Conservation (phyloP, 306 rosid genomes). For the Prunus fruticosa region DNA sequence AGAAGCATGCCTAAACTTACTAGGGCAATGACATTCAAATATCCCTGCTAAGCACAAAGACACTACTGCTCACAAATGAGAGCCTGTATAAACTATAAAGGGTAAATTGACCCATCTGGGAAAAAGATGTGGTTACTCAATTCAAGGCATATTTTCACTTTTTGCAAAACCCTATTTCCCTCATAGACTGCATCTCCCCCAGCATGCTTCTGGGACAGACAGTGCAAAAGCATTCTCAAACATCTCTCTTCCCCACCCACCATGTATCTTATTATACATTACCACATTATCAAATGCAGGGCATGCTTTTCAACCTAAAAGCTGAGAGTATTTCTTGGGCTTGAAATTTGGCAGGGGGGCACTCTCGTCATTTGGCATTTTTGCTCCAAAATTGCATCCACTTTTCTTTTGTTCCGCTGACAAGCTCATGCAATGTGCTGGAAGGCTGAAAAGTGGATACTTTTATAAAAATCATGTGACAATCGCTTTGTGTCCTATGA, state of each 20-base stretch:
- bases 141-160: conserved; percentile 12
- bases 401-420: neutral
- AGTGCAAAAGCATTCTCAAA: conserved; percentile 7
- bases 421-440: neutral
- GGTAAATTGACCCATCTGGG: neutral
- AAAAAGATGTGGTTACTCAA: neutral
- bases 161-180: neutral
- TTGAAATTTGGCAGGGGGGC: neutral
- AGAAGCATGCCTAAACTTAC: neutral
- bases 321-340: neutral
- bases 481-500: neutral
- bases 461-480: neutral
- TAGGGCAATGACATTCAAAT: neutral
- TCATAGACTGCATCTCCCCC: neutral
- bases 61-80: neutral
- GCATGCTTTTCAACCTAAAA: neutral
- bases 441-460: conserved; percentile 7
- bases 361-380: neutral
- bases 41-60: neutral
- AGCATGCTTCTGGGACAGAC: conserved; percentile 5
- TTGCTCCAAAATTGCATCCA: neutral
- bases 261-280: no score
- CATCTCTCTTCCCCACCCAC: conserved; percentile 7
- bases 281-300: neutral
- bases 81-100: no score